Evolutionary conservation across 371 early-diverging fungal genomes (phyloP).

Genomic region (Nematocida sp.): DNA sequence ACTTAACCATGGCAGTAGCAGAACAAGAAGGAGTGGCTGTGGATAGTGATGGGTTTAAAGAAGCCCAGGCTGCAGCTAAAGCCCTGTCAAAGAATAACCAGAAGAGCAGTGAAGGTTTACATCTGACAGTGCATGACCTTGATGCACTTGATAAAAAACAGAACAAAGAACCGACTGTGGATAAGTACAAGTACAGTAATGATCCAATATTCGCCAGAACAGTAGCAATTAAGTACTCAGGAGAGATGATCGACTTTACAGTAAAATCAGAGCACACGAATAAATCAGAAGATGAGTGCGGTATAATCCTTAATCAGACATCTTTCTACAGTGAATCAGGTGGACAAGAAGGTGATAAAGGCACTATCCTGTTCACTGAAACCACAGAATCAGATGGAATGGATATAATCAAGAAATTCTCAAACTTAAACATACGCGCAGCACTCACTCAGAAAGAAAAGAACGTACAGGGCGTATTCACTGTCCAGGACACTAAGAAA

Average conservation of each 20-base stretch:
- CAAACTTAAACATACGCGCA: not conserved
- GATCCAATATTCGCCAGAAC: slow-evolving; percentile 33
- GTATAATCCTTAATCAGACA: slow-evolving; percentile 85
- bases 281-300: slow-evolving; percentile 70
- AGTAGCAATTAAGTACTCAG: slow-evolving; percentile 24
- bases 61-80: slow-evolving; percentile 77
- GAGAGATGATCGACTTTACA: not conserved
- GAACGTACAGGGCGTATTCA: slow-evolving; percentile 54
- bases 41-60: slow-evolving; percentile 80
- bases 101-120: not conserved
- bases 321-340: slow-evolving; percentile 97
- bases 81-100: slow-evolving; percentile 22
- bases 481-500: slow-evolving; percentile 87
- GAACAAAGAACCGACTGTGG: slow-evolving; percentile 73
- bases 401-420: not conserved
- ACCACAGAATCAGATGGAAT: slow-evolving; percentile 72
- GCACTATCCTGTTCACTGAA: slow-evolving; percentile 78
- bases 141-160: slow-evolving; percentile 11
- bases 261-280: not conserved
- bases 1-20: slow-evolving; percentile 92
- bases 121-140: slow-evolving; percentile 43
- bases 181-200: slow-evolving; percentile 25
- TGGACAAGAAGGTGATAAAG: slow-evolving; percentile 95
- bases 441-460: not conserved
- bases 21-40: slow-evolving; percentile 84